These are phyloP conservation scores for Colletotrichum shisoi DNA, from an alignment of 2,329 filamentous ascomycete species.

Conservation along the genomic window DNA sequence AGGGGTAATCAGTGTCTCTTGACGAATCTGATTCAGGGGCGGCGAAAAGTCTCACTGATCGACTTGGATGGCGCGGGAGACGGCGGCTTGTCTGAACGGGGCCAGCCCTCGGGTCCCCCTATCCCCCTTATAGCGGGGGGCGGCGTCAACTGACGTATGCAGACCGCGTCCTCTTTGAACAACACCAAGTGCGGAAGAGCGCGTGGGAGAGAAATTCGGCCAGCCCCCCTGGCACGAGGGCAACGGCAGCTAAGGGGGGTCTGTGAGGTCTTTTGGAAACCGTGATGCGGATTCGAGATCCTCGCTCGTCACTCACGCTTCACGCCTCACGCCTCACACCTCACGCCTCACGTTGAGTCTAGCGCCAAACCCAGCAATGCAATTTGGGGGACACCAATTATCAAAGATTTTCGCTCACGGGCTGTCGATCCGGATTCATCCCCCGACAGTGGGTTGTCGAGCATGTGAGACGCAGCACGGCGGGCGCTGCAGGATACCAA, in stretches of 20 bases:
- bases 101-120: slow-evolving; percentile 2
- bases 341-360: slow-evolving; percentile 32
- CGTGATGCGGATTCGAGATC: slow-evolving; percentile 23
- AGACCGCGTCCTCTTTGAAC: slow-evolving; percentile 1
- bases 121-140: slow-evolving; percentile 7
- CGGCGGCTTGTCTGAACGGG: slow-evolving; percentile 25
- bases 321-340: background rate
- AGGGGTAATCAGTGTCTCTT: slow-evolving; percentile 16
- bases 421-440: slow-evolving; percentile 27
- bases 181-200: slow-evolving; percentile 8
- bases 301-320: background rate
- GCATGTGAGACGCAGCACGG: slow-evolving; percentile 34
- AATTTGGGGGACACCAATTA: slow-evolving; percentile 15
- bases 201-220: slow-evolving; percentile 4
- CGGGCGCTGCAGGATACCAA: slow-evolving; percentile 3
- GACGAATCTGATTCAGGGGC: slow-evolving; percentile 31
- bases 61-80: slow-evolving; percentile 25
- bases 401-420: slow-evolving; percentile 13
- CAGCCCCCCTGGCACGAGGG: slow-evolving; percentile 29
- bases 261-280: background rate
- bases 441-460: slow-evolving; percentile 18
- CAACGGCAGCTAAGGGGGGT: slow-evolving; percentile 25
- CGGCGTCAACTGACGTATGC: slow-evolving; percentile 29
- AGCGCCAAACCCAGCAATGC: slow-evolving; percentile 27
- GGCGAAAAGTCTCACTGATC: slow-evolving; percentile 31